Evolutionary conservation across 768 basidiomycete genomes (phyloP), one percentile per base, ranked within the genome.

Genomic region (Leccinum uliginosum): DNA sequence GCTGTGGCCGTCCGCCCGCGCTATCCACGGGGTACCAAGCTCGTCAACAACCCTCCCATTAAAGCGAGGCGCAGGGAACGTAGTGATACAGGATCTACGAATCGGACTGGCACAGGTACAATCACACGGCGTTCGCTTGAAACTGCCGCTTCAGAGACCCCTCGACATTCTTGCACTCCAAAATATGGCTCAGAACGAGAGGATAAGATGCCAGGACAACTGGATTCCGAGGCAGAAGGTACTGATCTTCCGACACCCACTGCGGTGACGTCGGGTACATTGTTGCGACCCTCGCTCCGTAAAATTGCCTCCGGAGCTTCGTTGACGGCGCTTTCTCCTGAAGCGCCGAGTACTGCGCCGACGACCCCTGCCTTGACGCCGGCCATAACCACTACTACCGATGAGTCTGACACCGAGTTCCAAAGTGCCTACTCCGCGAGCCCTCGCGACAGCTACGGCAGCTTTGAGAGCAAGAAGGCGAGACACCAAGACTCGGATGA

Each of bases 381-480:
- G 2, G 60, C 67, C 23, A 65, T 72, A 35, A 68, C 71, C 26
- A 74, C 71, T 26, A 72, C 79, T 30, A 83, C 86, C 8, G 88
- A 90, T 57, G 89, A 89, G 62, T 89, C 88, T 21, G 89, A 91
- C 63, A 87, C 86, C 26, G 91, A 93, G 65, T 93, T 92, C 70
- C 89, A 91, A 73, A 92, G 90, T 60, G 91, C 91, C 32, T 91
- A 88, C 70, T 91, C 89, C 5, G 73, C 82, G 3, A 89, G 87
- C 65, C 87, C 89, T 12, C 81, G 87, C 1, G 81, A 75, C 46
- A 89, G 86, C 66, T 84, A 83, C 60, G 80, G 78, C 43, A 82
- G 80, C 65, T 77, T 71, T 52, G 71, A 73, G 30, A 62, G 60
- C 54, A 71, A 62, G 47, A 66, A 63, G 50, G 64, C 49, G 21